Percentiles rank a stretch among this genome's conserved stretches.
phyloP scores from a whole-genome alignment of 2,329 filamentous ascomycete genomes.

The Sporothrix protearum region DNA sequence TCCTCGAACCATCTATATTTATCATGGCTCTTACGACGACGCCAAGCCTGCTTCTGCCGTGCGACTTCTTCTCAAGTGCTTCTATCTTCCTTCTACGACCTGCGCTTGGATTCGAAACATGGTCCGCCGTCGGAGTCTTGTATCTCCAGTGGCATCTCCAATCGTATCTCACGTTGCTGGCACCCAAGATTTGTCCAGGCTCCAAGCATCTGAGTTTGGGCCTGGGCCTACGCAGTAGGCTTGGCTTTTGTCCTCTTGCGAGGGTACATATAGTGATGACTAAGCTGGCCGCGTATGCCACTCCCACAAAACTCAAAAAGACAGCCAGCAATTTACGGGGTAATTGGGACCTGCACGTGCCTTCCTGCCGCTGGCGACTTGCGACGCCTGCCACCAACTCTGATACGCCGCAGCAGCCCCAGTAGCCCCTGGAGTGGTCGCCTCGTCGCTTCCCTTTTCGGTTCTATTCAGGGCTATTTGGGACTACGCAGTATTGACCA shows the following conservation, averaged over 20 bases:
- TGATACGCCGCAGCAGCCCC: conserved; percentile 13
- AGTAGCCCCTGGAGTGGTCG: conserved; percentile 11
- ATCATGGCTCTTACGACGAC: not conserved
- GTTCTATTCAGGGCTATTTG: not conserved
- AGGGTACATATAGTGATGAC: not conserved
- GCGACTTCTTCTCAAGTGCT: not conserved
- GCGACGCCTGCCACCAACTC: conserved; percentile 15
- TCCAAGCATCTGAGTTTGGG: not conserved
- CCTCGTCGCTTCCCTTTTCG: conserved; percentile 8
- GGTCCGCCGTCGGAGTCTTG: not conserved
- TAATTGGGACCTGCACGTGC: conserved; percentile 11
- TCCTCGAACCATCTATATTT: not conserved
- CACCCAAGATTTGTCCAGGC: not conserved
- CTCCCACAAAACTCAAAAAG: not conserved
- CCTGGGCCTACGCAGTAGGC: not conserved
- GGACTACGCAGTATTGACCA: not conserved
- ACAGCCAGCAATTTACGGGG: not conserved
- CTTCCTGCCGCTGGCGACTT: conserved; percentile 10
- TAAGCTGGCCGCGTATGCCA: not conserved
- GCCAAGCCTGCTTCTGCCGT: not conserved
- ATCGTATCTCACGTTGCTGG: not conserved
- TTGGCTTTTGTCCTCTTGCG: not conserved
- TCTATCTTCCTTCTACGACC: not conserved
- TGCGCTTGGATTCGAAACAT: conserved; percentile 1
- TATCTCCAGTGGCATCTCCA: not conserved